A percentile compares a stretch with the other conserved stretches of the same genome.
Conservation (phyloP, 1,284 basidiomycete species). For the Schizopora paradoxa region DNA sequence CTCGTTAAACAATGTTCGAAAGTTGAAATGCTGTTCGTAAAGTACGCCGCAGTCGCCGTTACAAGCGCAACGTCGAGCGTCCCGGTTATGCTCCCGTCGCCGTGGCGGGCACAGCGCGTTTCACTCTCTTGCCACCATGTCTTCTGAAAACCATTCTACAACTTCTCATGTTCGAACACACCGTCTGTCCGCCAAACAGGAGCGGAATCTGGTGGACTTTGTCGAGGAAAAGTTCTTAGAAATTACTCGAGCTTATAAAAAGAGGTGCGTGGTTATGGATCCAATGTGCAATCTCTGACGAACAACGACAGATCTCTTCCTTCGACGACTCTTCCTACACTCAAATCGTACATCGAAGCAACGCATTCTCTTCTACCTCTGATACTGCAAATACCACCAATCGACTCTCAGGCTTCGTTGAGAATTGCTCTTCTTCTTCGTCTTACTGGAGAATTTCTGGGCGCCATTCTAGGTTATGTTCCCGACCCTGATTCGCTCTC, state of each 20-base stretch:
- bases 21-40: no score
- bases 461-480: slow-evolving; percentile 53
- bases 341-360: slow-evolving; percentile 51
- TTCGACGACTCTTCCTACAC: slow-evolving; percentile 47
- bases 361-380: slow-evolving; percentile 51
- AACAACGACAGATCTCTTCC: slow-evolving; percentile 42
- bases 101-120: no score
- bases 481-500: slow-evolving; percentile 38
- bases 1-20: no score
- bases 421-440: slow-evolving; percentile 60
- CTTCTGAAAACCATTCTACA: not conserved
- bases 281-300: no score
- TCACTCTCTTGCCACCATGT: no score
- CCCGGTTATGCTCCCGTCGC: no score
- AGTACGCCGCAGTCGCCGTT: no score
- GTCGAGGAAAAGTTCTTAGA: slow-evolving; percentile 60
- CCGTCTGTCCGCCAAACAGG: slow-evolving; percentile 46
- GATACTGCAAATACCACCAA: slow-evolving; percentile 65
- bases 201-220: slow-evolving; percentile 55
- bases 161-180: not conserved
- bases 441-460: slow-evolving; percentile 61
- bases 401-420: slow-evolving; percentile 53
- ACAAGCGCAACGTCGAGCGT: no score
- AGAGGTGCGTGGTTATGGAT: slow-evolving; percentile 52
- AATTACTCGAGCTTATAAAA: slow-evolving; percentile 61